Evolutionary conservation across 768 basidiomycete genomes (phyloP).

Genomic region (Multifurca ochricompacta): DNA sequence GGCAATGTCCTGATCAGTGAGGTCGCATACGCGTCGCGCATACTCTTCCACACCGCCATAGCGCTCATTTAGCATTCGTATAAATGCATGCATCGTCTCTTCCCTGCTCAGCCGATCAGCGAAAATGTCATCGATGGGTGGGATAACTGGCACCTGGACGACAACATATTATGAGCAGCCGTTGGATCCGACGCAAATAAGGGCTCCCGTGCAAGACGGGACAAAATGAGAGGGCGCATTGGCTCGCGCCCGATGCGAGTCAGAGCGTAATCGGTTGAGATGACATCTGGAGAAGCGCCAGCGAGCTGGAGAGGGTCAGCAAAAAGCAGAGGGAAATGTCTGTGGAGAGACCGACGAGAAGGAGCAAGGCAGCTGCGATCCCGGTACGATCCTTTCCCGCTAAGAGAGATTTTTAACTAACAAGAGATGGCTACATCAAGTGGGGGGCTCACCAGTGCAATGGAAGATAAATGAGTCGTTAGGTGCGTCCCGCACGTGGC

Average conservation of each 20-base stretch:
- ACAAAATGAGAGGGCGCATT: slow-evolving; percentile 60
- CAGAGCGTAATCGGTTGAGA: slow-evolving; percentile 69
- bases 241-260: slow-evolving; percentile 78
- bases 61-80: slow-evolving; percentile 49
- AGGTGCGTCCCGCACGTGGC: slow-evolving; percentile 66
- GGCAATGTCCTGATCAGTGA: slow-evolving; percentile 56
- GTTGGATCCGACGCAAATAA: slow-evolving; percentile 65
- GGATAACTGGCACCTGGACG: slow-evolving; percentile 50
- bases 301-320: slow-evolving; percentile 46
- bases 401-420: slow-evolving; percentile 20
- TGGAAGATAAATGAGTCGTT: slow-evolving; percentile 62
- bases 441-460: slow-evolving; percentile 50
- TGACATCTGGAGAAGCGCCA: slow-evolving; percentile 55
- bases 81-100: slow-evolving; percentile 71
- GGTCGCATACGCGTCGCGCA: slow-evolving; percentile 43
- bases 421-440: background rate
- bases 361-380: slow-evolving; percentile 60
- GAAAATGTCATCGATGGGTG: background rate
- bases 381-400: slow-evolving; percentile 84
- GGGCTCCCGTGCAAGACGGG: slow-evolving; percentile 60
- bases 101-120: slow-evolving; percentile 33
- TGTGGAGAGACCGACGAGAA: slow-evolving; percentile 45
- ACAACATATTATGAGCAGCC: slow-evolving; percentile 77
- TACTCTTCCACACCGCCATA: slow-evolving; percentile 70
- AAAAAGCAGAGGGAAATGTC: background rate